These are phyloP conservation scores for Sugiyamaella floridensis DNA, from an alignment of 805 yeast genomes.

Conservation along the genomic window DNA sequence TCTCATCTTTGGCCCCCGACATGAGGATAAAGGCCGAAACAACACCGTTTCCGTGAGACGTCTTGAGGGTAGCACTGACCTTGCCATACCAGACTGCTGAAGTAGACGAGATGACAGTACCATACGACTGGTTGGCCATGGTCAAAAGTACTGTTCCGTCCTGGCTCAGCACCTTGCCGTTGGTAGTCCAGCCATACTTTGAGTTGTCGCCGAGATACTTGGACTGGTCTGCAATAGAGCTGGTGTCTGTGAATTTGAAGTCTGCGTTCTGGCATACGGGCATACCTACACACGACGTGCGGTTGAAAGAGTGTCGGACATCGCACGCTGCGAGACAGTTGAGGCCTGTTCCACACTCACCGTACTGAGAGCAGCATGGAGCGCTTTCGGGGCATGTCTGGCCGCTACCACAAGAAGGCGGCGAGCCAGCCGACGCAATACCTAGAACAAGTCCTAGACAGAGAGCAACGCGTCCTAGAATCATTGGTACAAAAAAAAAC, in stretches of 20 bases:
- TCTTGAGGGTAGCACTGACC: conserved; percentile 58
- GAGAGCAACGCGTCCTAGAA: background rate
- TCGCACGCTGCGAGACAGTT: conserved; percentile 86
- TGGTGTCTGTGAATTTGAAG: conserved; percentile 26
- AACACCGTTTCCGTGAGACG: conserved; percentile 75
- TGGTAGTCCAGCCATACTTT: conserved; percentile 62
- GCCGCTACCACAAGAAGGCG: conserved; percentile 44
- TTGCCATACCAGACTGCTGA: conserved; percentile 85
- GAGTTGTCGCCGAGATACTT: conserved; percentile 68
- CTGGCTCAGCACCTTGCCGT: conserved; percentile 42
- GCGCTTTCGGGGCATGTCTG: conserved; percentile 59
- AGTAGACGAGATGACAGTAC: conserved; percentile 76
- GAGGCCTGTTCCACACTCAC: conserved; percentile 70
- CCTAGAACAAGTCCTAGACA: background rate
- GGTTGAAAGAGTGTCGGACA: conserved; percentile 56
- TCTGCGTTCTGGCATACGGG: conserved; percentile 55
- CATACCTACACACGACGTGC: conserved; percentile 75
- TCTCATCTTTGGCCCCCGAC: conserved; percentile 83
- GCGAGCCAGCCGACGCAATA: conserved; percentile 21
- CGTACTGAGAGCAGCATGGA: conserved; percentile 88
- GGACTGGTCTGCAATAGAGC: conserved; percentile 31
- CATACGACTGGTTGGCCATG: conserved; percentile 73
- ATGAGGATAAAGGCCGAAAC: conserved; percentile 74
- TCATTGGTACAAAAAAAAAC: background rate
- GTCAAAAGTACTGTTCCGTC: conserved; percentile 58